Percentiles rank a stretch among this genome's conserved stretches.
phyloP scores from a whole-genome alignment of 169 alveolate species.

The Theileria orientalis region DNA sequence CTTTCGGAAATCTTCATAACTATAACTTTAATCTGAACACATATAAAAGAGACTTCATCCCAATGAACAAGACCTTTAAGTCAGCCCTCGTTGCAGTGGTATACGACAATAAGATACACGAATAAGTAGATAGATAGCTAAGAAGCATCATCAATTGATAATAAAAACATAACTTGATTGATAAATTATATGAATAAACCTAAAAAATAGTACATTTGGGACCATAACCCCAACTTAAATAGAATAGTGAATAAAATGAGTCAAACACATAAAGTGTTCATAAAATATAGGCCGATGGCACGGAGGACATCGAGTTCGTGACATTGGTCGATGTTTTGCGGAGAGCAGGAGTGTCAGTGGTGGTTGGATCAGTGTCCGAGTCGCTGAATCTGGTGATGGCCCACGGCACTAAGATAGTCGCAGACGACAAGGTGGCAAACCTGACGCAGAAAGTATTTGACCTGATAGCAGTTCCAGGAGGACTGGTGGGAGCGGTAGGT shows the following conservation, averaged over 20 bases:
- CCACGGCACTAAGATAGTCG: conserved; percentile 65
- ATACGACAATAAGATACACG: background rate
- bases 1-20: too few species aligned
- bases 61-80: background rate
- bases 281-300: conserved; percentile 64
- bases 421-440: conserved; percentile 67
- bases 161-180: too few species aligned
- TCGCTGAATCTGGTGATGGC: conserved; percentile 27
- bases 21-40: too few species aligned
- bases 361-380: conserved; percentile 37
- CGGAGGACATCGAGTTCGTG: conserved; percentile 76
- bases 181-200: too few species aligned
- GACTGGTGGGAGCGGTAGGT: conserved; percentile 70
- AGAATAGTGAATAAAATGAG: background rate
- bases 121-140: background rate
- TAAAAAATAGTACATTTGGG: background rate
- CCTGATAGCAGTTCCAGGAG: conserved; percentile 76
- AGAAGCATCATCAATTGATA: too few species aligned
- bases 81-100: background rate
- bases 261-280: background rate
- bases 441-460: conserved; percentile 62
- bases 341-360: conserved; percentile 69
- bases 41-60: too few species aligned
- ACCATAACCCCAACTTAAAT: background rate
- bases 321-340: conserved; percentile 73